A percentile compares a stretch with the other conserved stretches of the same genome.
phyloP scores from a whole-genome alignment of 2,329 filamentous ascomycete species.

The Cercospora berteroae region DNA sequence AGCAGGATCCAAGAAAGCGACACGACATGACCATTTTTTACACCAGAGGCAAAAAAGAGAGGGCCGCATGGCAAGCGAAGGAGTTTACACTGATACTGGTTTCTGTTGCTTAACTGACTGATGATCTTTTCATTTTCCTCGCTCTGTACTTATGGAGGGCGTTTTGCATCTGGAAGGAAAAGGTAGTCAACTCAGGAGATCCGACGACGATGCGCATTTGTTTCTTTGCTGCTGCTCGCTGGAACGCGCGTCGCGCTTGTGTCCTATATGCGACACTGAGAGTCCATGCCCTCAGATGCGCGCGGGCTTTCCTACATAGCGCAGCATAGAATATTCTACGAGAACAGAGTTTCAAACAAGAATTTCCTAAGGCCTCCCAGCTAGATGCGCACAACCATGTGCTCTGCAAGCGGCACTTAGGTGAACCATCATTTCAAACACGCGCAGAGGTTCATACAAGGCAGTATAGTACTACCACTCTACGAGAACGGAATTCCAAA shows the following conservation, averaged over 20 bases:
- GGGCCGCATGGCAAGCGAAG: slow-evolving; percentile 4
- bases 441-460: background rate
- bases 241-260: background rate
- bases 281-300: background rate
- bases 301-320: background rate
- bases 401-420: background rate
- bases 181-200: background rate
- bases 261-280: too few relatives aligned
- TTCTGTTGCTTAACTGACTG: background rate
- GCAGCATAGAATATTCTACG: background rate
- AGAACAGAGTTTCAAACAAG: background rate
- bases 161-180: background rate
- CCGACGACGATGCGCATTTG: background rate
- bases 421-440: background rate
- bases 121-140: background rate
- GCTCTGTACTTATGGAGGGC: background rate
- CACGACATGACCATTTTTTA: background rate
- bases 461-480: background rate
- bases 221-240: background rate
- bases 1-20: background rate
- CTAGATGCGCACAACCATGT: too few relatives aligned
- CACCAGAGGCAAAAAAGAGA: background rate
- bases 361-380: background rate
- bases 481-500: background rate
- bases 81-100: background rate